phyloP scores from a whole-genome alignment of 2,329 filamentous ascomycete species.

The Neopestalotiopsis sp. region DNA sequence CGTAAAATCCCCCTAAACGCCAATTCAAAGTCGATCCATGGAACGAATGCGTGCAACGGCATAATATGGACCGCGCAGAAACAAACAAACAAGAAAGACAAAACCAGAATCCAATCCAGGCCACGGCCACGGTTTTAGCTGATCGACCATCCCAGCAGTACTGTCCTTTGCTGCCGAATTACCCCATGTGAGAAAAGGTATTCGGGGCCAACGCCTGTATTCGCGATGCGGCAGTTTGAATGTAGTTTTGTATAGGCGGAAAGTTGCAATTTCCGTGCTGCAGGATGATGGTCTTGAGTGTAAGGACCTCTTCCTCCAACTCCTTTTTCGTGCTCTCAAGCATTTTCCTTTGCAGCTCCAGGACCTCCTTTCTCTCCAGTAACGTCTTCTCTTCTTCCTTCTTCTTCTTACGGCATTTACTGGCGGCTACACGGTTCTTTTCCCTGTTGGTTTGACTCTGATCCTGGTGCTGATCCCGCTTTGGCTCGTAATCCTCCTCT shows the following conservation, averaged over 20 bases:
- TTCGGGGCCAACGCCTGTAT: not conserved
- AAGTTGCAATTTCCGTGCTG: slow-evolving; percentile 15
- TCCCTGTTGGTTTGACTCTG: not conserved
- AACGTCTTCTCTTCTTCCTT: slow-evolving; percentile 9
- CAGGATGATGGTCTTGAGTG: slow-evolving; percentile 12
- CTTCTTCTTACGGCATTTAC: slow-evolving; percentile 18
- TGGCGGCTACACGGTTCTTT: slow-evolving; percentile 16
- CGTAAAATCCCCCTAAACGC: too few relatives aligned
- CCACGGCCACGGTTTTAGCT: too few relatives aligned
- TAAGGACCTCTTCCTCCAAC: slow-evolving; percentile 9
- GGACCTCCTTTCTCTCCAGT: not conserved
- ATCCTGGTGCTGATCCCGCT: not conserved
- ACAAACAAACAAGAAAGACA: too few relatives aligned
- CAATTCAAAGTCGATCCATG: too few relatives aligned
- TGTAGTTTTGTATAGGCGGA: slow-evolving; percentile 15
- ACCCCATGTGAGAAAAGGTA: too few relatives aligned
- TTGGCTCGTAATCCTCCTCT: not conserved
- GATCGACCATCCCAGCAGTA: not conserved
- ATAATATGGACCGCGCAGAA: too few relatives aligned
- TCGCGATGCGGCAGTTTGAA: slow-evolving; percentile 2
- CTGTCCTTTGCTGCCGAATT: not conserved
- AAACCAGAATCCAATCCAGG: too few relatives aligned
- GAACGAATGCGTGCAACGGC: too few relatives aligned
- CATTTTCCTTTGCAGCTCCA: slow-evolving; percentile 1
- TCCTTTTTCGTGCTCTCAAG: not conserved